Base-by-base conservation (phyloP, 1,139 yeast genomes). In the Magnusiomyces suaveolens region DNA sequence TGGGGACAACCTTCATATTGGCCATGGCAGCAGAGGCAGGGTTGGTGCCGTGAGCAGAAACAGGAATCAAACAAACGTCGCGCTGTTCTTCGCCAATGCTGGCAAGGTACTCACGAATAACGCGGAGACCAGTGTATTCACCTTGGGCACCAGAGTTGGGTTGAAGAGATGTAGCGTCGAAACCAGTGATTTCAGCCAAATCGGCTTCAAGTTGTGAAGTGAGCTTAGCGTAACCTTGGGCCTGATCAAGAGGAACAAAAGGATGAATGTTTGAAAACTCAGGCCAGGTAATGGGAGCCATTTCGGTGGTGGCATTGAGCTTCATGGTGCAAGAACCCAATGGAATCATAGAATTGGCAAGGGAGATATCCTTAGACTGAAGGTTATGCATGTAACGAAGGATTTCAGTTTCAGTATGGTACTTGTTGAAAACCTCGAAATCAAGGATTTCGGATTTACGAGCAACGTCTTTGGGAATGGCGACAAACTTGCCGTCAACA, bases 141-240 rank as follows among this genome's bases (percentile, higher is more conserved):
- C 98, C 98, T 72, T 90, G 96, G 46, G 98, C 98, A 62, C 98
- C 98, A 50, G 97, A 88, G 71, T 92, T 92, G 61, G 98, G 98
- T 82, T 89, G 95, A 57, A 87, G 75, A 4, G 97, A 87, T 24
- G 95, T 85, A 48, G 89, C 94, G 60, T 83, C 87, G 65, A 92
- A 88, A 0, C 97, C 97, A n/a, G 98, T 92, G 60, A 92, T 90
- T 61, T 86, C 89, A 57, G 92, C 88, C 62, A 92, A 76, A 69
- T 92, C 97, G 54, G 76, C 75, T 69, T 87, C 96, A 51, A 92
- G 79, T 66, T 87, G 95, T 46, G 72, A 70, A 52, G 89, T 79
- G 58, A 92, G 73, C 66, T 85, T 83, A 61, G 78, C 71, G 70
- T 92, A 92, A 49, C 98, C 98, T 62, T 75, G 68, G 20, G 95